Percentiles rank a stretch among this genome's conserved stretches.
These are phyloP conservation scores for Opeltia flavorubescens DNA, from an alignment of 495 filamentous ascomycete genomes.

Conservation along the genomic window DNA sequence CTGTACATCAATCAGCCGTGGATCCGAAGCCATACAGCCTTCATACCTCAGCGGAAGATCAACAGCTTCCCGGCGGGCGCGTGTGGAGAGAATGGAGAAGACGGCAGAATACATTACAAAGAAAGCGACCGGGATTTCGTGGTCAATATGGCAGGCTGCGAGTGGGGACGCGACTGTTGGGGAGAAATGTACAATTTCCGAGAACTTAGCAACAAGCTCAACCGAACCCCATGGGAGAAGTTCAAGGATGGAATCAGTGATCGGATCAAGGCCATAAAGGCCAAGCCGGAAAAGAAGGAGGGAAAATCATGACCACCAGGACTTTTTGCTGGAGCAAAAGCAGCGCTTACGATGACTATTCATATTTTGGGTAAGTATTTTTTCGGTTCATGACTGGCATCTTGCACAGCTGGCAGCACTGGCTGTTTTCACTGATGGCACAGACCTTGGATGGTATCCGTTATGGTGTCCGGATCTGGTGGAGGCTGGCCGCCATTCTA, in stretches of 20 bases:
- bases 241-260: constrained; percentile 24
- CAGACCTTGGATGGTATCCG: too few relatives aligned
- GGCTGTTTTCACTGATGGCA: neutral
- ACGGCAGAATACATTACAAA: constrained; percentile 71
- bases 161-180: constrained; percentile 96
- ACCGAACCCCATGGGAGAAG: constrained; percentile 65
- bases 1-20: constrained; percentile 85
- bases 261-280: constrained; percentile 14
- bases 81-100: constrained; percentile 63
- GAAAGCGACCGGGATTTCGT: constrained; percentile 78
- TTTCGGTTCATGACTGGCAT: neutral
- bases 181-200: constrained; percentile 91
- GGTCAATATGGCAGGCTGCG: constrained; percentile 98
- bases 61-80: constrained; percentile 89
- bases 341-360: neutral
- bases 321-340: neutral
- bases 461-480: too few relatives aligned
- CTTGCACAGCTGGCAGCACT: neutral
- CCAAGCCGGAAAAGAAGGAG: constrained; percentile 14
- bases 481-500: too few relatives aligned
- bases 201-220: constrained; percentile 72
- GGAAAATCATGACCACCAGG: neutral
- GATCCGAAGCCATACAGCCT: constrained; percentile 78
- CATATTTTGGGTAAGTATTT: neutral
- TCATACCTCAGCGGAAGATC: constrained; percentile 81